Evolutionary conservation across 305 asterid species (phyloP).

Genomic region (Stenogyne calaminthoides): DNA sequence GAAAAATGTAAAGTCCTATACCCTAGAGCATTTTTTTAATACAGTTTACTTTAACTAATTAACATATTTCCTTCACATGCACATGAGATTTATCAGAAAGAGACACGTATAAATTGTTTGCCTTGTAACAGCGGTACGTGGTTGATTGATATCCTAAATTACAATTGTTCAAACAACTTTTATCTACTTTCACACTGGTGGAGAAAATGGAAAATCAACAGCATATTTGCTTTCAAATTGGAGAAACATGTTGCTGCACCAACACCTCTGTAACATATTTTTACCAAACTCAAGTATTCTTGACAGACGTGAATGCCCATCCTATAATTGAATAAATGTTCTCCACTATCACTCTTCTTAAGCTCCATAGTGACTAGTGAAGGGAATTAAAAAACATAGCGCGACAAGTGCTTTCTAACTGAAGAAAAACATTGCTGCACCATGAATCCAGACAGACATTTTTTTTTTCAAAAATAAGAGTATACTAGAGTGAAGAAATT

Average conservation of each 20-base stretch:
- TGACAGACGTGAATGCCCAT: too few relatives aligned
- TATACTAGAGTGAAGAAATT: background rate
- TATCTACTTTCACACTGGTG: conserved; percentile 1
- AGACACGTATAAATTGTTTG: background rate
- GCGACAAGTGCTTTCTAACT: background rate
- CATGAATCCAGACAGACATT: background rate
- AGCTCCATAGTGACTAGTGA: background rate
- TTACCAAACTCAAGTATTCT: background rate
- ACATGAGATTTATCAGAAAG: background rate
- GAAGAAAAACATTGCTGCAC: background rate
- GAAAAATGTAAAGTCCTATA: too few relatives aligned
- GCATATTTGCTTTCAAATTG: background rate
- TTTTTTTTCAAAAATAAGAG: background rate
- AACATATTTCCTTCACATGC: background rate
- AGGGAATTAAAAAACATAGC: too few relatives aligned
- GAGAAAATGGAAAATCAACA: conserved; percentile 2
- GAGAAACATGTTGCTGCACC: background rate
- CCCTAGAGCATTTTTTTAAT: background rate
- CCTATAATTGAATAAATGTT: background rate
- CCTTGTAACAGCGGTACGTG: background rate
- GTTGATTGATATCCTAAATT: conserved; percentile 3
- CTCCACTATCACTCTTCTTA: background rate
- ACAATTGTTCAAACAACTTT: background rate
- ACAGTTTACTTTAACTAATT: background rate
- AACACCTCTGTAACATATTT: background rate